These are phyloP conservation scores for Beauveria australis DNA, from an alignment of 2,329 filamentous ascomycete genomes.

Conservation along the genomic window DNA sequence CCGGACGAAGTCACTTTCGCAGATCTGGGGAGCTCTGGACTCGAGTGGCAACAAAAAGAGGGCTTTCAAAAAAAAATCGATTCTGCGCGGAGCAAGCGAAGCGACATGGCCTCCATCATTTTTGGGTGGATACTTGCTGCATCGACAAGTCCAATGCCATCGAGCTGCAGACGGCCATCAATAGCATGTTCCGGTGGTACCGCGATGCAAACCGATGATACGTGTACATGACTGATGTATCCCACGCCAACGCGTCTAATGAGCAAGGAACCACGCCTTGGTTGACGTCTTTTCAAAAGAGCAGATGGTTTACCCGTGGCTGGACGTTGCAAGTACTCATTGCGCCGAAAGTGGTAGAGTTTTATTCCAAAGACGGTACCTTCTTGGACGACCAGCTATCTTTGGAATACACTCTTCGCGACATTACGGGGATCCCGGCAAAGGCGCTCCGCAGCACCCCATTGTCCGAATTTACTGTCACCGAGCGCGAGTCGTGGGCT, in stretches of 20 bases:
- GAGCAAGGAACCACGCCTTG: background rate
- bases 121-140: conserved; percentile 25
- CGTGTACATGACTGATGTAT: conserved; percentile 18
- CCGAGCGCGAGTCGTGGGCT: conserved; percentile 20
- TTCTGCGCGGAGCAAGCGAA: conserved; percentile 14
- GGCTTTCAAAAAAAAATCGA: conserved; percentile 21
- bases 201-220: conserved; percentile 18
- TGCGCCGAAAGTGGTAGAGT: conserved; percentile 23
- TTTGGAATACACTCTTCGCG: background rate
- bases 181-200: conserved; percentile 19
- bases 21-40: conserved; percentile 12
- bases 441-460: background rate
- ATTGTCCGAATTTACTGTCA: conserved; percentile 8
- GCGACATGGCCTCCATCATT: conserved; percentile 13
- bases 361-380: background rate
- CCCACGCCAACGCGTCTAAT: background rate
- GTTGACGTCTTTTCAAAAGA: background rate
- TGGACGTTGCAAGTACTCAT: conserved; percentile 62
- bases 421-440: background rate
- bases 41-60: background rate
- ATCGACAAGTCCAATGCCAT: conserved; percentile 5
- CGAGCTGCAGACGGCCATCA: conserved; percentile 2
- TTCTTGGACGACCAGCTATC: background rate
- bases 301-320: conserved; percentile 31
- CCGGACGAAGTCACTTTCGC: conserved; percentile 21